These are phyloP conservation scores for Xylariaceae sp. DNA, from an alignment of 2,329 filamentous ascomycete genomes.

Conservation along the genomic window DNA sequence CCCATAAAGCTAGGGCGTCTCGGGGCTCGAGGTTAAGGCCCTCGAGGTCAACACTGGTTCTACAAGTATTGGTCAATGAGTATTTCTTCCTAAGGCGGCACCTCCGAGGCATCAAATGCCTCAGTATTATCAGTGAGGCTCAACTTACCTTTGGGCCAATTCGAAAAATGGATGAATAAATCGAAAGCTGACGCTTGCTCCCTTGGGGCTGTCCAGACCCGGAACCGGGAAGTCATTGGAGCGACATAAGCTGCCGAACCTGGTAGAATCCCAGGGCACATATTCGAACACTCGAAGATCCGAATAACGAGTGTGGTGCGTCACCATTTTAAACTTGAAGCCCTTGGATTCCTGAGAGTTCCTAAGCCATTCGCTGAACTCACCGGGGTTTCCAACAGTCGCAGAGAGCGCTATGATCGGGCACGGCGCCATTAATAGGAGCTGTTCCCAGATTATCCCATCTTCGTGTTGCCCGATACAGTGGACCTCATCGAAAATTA, in stretches of 20 bases:
- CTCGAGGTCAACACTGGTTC: constrained; percentile 57
- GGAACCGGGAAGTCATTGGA: constrained; percentile 41
- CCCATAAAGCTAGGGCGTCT: constrained; percentile 65
- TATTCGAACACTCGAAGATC: constrained; percentile 75
- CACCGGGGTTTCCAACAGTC: constrained; percentile 69
- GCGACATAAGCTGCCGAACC: constrained; percentile 50
- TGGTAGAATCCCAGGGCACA: constrained; percentile 43
- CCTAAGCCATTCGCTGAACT: constrained; percentile 66
- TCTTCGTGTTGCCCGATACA: constrained; percentile 74
- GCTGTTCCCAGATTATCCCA: constrained; percentile 73
- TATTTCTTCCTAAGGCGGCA: neutral
- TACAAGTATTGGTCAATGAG: constrained; percentile 17
- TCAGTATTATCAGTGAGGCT: neutral
- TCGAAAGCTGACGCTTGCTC: constrained; percentile 43
- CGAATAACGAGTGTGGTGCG: constrained; percentile 66
- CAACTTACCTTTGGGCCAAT: constrained; percentile 50
- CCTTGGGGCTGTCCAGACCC: constrained; percentile 44
- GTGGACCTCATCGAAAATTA: constrained; percentile 81
- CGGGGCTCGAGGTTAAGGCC: constrained; percentile 67
- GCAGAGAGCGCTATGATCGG: constrained; percentile 76
- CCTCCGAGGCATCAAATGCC: neutral
- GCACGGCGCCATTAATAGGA: constrained; percentile 68
- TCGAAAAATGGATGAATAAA: constrained; percentile 65
- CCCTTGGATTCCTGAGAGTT: constrained; percentile 61
- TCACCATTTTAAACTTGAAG: constrained; percentile 61